Percentiles rank a stretch among this genome's conserved stretches.
phyloP scores from a whole-genome alignment of 352 stramenopile species.

The Globisporangium ultimum region DNA sequence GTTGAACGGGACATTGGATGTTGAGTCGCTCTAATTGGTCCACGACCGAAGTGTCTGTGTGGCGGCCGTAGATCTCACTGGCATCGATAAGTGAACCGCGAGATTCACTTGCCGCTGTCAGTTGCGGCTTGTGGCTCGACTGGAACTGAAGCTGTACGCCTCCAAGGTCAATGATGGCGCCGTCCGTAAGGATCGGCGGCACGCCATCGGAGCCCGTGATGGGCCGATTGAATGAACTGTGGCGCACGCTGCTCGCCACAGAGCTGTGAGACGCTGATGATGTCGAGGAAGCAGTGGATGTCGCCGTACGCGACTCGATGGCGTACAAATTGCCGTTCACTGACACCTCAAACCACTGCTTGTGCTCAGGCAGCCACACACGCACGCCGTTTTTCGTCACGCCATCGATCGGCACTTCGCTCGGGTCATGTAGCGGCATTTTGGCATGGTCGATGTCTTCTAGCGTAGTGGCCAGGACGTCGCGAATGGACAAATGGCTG shows the following conservation, averaged over 20 bases:
- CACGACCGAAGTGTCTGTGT: slow-evolving; percentile 42
- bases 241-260: slow-evolving; percentile 1
- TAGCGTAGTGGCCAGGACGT: slow-evolving; percentile 13
- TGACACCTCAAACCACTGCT: slow-evolving; percentile 78
- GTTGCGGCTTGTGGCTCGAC: slow-evolving; percentile 20
- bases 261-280: slow-evolving; percentile 2
- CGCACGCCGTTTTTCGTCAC: slow-evolving; percentile 82
- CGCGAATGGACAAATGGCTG: background rate
- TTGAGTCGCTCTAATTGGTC: slow-evolving; percentile 68
- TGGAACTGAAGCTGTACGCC: slow-evolving; percentile 79
- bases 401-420: slow-evolving; percentile 51
- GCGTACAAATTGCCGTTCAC: slow-evolving; percentile 74
- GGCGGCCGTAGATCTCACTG: slow-evolving; percentile 27
- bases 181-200: slow-evolving; percentile 54
- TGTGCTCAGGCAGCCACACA: slow-evolving; percentile 68
- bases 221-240: slow-evolving; percentile 58
- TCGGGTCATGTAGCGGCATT: slow-evolving; percentile 30
- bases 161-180: slow-evolving; percentile 72
- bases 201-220: slow-evolving; percentile 27
- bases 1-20: slow-evolving; percentile 74
- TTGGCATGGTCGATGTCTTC: slow-evolving; percentile 43
- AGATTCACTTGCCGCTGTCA: slow-evolving; percentile 5
- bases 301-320: slow-evolving; percentile 44
- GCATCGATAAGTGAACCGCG: slow-evolving; percentile 19
- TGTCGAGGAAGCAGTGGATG: slow-evolving; percentile 7